Evolutionary conservation across 371 early-diverging fungal genomes (phyloP).

Genomic region (Apophysomyces sp.): DNA sequence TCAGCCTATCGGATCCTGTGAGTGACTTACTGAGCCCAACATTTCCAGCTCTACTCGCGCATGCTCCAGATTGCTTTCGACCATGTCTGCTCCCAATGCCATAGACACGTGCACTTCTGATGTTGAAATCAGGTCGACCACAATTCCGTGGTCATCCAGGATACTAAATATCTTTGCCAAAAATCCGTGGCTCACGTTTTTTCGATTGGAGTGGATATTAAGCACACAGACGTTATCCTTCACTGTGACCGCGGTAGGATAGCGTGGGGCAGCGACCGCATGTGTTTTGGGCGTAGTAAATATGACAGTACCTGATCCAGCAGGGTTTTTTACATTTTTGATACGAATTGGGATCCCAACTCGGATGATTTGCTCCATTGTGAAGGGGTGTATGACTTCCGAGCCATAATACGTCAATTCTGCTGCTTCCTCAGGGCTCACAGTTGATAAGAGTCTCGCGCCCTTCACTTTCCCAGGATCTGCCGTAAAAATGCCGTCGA

Average conservation of each 20-base stretch:
- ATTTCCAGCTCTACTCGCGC: slow-evolving; percentile 68
- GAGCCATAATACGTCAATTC: slow-evolving; percentile 97
- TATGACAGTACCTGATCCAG: slow-evolving; percentile 89
- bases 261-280: slow-evolving; percentile 27
- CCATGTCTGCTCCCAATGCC: slow-evolving; percentile 75
- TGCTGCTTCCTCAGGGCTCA: slow-evolving; percentile 98
- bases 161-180: slow-evolving; percentile 91
- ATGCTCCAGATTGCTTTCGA: slow-evolving; percentile 59
- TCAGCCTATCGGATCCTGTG: not conserved
- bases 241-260: slow-evolving; percentile 96
- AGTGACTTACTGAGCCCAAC: slow-evolving; percentile 61
- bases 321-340: slow-evolving; percentile 94
- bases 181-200: slow-evolving; percentile 93
- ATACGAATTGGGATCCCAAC: slow-evolving; percentile 96
- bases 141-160: slow-evolving; percentile 83
- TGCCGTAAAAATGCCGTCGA: slow-evolving; percentile 98
- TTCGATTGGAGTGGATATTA: slow-evolving; percentile 94
- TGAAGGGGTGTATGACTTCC: slow-evolving; percentile 98
- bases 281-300: slow-evolving; percentile 54
- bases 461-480: slow-evolving; percentile 94
- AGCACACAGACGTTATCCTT: slow-evolving; percentile 92
- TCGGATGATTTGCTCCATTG: slow-evolving; percentile 97
- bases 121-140: slow-evolving; percentile 95
- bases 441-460: slow-evolving; percentile 87
- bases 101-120: slow-evolving; percentile 96